Base-by-base conservation (phyloP, 2,329 filamentous ascomycete species). In the Stachybotrys echinatus region DNA sequence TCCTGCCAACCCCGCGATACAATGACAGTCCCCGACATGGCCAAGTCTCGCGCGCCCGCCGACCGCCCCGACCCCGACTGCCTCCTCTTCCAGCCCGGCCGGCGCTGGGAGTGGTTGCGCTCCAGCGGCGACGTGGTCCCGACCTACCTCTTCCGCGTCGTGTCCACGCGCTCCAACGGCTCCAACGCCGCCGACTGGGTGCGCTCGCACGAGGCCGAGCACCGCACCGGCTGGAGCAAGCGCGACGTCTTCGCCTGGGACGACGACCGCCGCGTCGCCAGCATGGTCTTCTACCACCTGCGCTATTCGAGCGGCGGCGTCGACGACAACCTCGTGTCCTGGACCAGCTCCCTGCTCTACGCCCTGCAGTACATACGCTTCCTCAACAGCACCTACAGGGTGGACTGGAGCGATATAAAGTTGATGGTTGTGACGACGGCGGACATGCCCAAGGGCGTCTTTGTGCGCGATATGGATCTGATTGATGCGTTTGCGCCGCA, bases 271-370 rank as follows among this genome's bases (percentile, higher is more conserved):
- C 27, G 23, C 21, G 50, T 47, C 27, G 46, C 49, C 4, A 44
- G 47, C 34, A 51, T 51, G 45, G 18, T 51, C 17, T 34, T 34
- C 17, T n/a, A 39, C n/a, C 49, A 51, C 42, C 21, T 51, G 4
- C 31, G 31, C 3, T 48, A 47, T 31, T 6, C 17, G 12, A 27
- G 23, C 10, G 39, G 27, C 18, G 39, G 12, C 4, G 45, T 23
- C 27, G 45, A 23, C 21, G 49, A 50, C 23, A 51, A 51, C 23
- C 46, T 51, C 18, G 34, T 51, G 4, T 51, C 50, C 6, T 51
- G 50, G 50, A 51, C 46, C 18, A 49, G 46, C 34, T 51, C 50
- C 6, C 42, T 51, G 37, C 50, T 49, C 12, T 22, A 27, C n/a
- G 50, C 50, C 14, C 50, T 51, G 20, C 40, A 46, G 10, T 46